Evolutionary conservation across 768 basidiomycete genomes (phyloP).

Genomic region (Coprinopsis cinerea): DNA sequence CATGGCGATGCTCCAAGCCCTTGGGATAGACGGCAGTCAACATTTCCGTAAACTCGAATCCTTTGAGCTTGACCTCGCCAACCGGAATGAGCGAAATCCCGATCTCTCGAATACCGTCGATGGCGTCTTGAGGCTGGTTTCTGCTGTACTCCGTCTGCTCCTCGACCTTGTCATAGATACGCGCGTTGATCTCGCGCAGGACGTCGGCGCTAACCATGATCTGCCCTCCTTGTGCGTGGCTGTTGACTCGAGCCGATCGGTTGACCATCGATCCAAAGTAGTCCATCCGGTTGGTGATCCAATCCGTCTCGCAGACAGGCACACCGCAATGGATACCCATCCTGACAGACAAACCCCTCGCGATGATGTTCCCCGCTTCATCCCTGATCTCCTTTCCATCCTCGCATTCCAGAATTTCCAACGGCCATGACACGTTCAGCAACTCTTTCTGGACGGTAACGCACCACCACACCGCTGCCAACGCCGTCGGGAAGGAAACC

Average conservation of each 20-base stretch:
- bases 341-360: constrained; percentile 86
- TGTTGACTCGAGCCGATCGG: constrained; percentile 79
- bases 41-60: constrained; percentile 85
- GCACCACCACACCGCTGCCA: constrained; percentile 87
- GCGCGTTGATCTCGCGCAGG: constrained; percentile 71
- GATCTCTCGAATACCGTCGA: constrained; percentile 72
- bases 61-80: constrained; percentile 91
- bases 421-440: constrained; percentile 80
- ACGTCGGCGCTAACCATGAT: constrained; percentile 89
- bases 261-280: constrained; percentile 98
- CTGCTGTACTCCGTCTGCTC: constrained; percentile 57
- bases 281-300: constrained; percentile 92
- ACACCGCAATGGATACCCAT: constrained; percentile 96
- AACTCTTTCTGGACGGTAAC: constrained; percentile 81
- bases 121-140: constrained; percentile 48
- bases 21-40: constrained; percentile 81
- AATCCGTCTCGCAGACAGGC: constrained; percentile 88
- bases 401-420: constrained; percentile 87
- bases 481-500: constrained; percentile 90
- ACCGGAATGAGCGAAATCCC: constrained; percentile 66
- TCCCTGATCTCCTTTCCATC: constrained; percentile 83
- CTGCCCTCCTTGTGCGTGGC: constrained; percentile 85
- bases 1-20: constrained; percentile 65
- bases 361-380: constrained; percentile 57
- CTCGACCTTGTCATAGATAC: constrained; percentile 46